A percentile compares a stretch with the other conserved stretches of the same genome.
These are phyloP conservation scores for Hypholoma sublateritium DNA, from an alignment of 768 basidiomycete genomes.

Conservation along the genomic window DNA sequence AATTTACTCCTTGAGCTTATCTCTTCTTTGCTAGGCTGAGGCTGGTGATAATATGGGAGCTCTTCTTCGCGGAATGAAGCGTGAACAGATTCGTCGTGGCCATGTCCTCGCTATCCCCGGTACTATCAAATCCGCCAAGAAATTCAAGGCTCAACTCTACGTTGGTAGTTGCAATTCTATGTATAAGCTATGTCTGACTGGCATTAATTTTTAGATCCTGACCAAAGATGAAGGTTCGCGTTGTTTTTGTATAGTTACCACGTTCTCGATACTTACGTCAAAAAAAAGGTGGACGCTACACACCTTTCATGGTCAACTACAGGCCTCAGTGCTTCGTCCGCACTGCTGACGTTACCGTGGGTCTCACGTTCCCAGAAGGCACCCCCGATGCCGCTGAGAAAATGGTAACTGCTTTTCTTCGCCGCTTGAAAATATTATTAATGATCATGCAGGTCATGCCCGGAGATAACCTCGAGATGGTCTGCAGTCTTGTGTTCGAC, in stretches of 20 bases:
- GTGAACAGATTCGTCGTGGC: constrained; percentile 92
- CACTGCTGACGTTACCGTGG: constrained; percentile 89
- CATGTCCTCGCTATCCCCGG: constrained; percentile 89
- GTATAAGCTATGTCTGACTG: neutral
- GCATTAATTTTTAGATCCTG: constrained; percentile 49
- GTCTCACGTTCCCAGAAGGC: constrained; percentile 83
- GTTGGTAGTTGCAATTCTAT: constrained; percentile 33
- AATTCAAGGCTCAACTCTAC: constrained; percentile 93
- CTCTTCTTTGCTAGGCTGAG: constrained; percentile 60
- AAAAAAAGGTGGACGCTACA: constrained; percentile 69
- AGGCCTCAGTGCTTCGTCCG: constrained; percentile 94
- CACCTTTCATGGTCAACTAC: constrained; percentile 92
- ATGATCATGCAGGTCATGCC: constrained; percentile 75
- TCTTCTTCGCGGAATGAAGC: constrained; percentile 93
- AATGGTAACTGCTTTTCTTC: constrained; percentile 52
- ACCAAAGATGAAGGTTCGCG: constrained; percentile 76
- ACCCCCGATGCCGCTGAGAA: constrained; percentile 81
- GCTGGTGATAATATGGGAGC: constrained; percentile 99
- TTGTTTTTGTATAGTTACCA: neutral
- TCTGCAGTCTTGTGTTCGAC: constrained; percentile 79
- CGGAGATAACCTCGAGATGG: constrained; percentile 95
- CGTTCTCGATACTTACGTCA: neutral
- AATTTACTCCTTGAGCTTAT: neutral
- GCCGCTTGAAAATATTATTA: neutral
- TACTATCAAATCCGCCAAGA: constrained; percentile 90